phyloP scores from a whole-genome alignment of 768 basidiomycete species.

The Clathrus columnatus region DNA sequence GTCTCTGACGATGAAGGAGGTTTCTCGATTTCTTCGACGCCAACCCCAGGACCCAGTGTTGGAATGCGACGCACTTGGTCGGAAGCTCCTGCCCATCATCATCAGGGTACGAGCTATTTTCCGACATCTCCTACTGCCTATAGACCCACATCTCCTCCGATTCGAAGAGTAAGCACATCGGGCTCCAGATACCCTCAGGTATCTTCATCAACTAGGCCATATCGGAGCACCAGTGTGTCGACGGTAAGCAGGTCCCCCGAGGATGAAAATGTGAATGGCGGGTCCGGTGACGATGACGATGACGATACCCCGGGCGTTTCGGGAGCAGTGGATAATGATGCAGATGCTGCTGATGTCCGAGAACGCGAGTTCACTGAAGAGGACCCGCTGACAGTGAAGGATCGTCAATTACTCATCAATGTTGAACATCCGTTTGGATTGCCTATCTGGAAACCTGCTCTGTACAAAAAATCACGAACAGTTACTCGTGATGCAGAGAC shows the following conservation, averaged over 20 bases:
- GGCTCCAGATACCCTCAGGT: constrained; percentile 43
- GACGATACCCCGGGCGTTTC: constrained; percentile 8
- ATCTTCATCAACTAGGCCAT: constrained; percentile 40
- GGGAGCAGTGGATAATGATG: background rate
- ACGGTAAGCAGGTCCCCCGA: constrained; percentile 1
- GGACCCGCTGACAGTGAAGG: constrained; percentile 86
- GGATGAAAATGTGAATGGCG: constrained; percentile 9
- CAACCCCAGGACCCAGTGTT: constrained; percentile 30
- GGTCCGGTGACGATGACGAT: constrained; percentile 9
- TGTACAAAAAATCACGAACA: constrained; percentile 96
- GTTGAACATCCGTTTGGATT: constrained; percentile 98
- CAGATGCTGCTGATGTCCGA: background rate
- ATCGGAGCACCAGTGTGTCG: constrained; percentile 16
- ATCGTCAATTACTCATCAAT: constrained; percentile 96
- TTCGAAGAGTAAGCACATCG: constrained; percentile 44
- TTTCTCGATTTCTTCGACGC: constrained; percentile 24
- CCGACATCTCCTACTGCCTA: constrained; percentile 42
- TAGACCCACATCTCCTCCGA: constrained; percentile 31
- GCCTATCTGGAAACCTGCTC: constrained; percentile 98
- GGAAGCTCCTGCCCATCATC: constrained; percentile 56
- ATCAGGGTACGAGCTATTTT: constrained; percentile 63
- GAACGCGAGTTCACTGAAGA: constrained; percentile 36
- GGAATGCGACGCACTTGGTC: constrained; percentile 38
- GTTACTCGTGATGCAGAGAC: constrained; percentile 95
- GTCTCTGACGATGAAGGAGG: constrained; percentile 6